Conservation (phyloP, 768 basidiomycete genomes). For the Pholiota molesta region DNA sequence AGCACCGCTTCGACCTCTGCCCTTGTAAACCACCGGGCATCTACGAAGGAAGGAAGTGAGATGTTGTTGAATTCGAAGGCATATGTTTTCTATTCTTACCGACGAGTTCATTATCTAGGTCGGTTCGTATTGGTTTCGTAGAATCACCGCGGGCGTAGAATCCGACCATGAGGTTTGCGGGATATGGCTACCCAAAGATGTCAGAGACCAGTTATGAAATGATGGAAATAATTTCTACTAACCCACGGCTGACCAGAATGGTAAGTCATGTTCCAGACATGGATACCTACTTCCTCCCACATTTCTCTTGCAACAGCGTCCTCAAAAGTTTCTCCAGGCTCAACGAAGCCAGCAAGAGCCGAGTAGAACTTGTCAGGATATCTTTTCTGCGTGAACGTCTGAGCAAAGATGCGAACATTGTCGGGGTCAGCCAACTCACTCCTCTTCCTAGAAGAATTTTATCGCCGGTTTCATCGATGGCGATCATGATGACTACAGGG, state of each 20-base stretch:
- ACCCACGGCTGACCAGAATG: constrained; percentile 91
- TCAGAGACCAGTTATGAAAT: neutral
- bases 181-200: constrained; percentile 68
- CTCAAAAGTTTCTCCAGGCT: constrained; percentile 93
- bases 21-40: constrained; percentile 88
- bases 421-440: constrained; percentile 48
- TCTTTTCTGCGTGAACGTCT: constrained; percentile 46
- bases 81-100: constrained; percentile 47
- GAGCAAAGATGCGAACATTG: neutral
- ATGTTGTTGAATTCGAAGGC: neutral
- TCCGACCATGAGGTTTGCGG: constrained; percentile 89
- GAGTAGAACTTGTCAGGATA: constrained; percentile 80
- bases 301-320: constrained; percentile 92
- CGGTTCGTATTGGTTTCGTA: constrained; percentile 72
- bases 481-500: constrained; percentile 90
- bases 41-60: constrained; percentile 38
- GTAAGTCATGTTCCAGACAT: constrained; percentile 80
- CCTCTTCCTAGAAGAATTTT: constrained; percentile 88
- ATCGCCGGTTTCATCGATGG: constrained; percentile 78
- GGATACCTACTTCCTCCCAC: constrained; percentile 96
- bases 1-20: constrained; percentile 71
- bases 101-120: constrained; percentile 95
- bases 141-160: constrained; percentile 82
- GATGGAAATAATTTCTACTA: constrained; percentile 19
- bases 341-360: constrained; percentile 91